A percentile compares a stretch with the other conserved stretches of the same genome.
These are phyloP conservation scores for Amphibolis antarctica DNA, from an alignment of 106 monocot species.

Conservation along the genomic window DNA sequence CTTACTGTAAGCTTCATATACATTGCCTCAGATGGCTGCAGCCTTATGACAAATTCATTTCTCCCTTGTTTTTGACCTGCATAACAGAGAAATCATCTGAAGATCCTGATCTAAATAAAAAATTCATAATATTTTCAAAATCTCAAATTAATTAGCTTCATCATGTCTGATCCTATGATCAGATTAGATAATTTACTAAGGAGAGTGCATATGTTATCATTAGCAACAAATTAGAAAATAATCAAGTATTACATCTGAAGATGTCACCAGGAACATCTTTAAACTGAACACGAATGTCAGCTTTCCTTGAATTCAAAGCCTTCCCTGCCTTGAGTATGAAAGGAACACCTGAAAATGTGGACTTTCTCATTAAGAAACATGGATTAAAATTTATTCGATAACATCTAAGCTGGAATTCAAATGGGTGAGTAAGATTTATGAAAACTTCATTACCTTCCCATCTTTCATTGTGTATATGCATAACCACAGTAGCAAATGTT, in stretches of 20 bases:
- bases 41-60: conserved; percentile 87
- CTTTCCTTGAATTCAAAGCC: conserved; percentile 86
- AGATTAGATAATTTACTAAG: too few species aligned
- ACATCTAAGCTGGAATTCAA: background rate
- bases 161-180: too few species aligned
- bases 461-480: conserved; percentile 89
- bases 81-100: background rate
- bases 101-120: background rate
- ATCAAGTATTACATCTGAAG: conserved; percentile 43
- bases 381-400: background rate
- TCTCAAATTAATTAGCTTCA: too few species aligned
- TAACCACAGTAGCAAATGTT: conserved; percentile 78
- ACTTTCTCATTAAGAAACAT: too few species aligned
- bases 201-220: background rate
- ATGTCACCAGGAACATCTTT: conserved; percentile 98
- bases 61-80: conserved; percentile 82
- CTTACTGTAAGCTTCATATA: conserved; percentile 91
- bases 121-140: background rate
- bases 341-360: conserved; percentile 71
- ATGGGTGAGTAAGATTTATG: background rate
- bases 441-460: conserved; percentile 61
- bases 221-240: background rate
- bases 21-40: conserved; percentile 88
- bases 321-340: conserved; percentile 98
- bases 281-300: conserved; percentile 91